These are phyloP conservation scores for Anisogramma anomala DNA, from an alignment of 2,329 filamentous ascomycete genomes.

Conservation along the genomic window DNA sequence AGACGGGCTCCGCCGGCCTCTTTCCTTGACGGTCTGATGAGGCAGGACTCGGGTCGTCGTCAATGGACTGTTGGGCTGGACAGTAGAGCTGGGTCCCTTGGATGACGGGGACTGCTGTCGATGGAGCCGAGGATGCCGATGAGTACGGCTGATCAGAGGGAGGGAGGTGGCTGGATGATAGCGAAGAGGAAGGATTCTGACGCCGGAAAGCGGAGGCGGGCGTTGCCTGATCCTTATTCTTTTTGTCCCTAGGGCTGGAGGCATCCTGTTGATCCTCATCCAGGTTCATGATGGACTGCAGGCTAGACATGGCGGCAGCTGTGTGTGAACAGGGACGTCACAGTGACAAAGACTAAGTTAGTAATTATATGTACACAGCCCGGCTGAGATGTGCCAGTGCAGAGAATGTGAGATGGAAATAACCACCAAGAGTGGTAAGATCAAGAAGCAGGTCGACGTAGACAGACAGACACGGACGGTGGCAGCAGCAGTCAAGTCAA, in stretches of 20 bases:
- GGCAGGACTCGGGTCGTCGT: slow-evolving; percentile 18
- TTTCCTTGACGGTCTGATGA: slow-evolving; percentile 10
- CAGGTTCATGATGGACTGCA: slow-evolving; percentile 46
- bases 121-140: slow-evolving; percentile 17
- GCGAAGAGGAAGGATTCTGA: slow-evolving; percentile 26
- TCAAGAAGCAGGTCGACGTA: slow-evolving; percentile 16
- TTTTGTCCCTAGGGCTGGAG: slow-evolving; percentile 30
- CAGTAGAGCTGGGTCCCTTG: slow-evolving; percentile 13
- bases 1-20: slow-evolving; percentile 17
- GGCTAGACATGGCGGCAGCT: slow-evolving; percentile 38
- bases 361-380: slow-evolving; percentile 32
- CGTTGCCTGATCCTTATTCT: slow-evolving; percentile 30
- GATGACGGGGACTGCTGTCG: slow-evolving; percentile 21
- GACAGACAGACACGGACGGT: too few relatives aligned
- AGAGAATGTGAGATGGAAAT: slow-evolving; percentile 23
- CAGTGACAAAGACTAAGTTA: slow-evolving; percentile 30
- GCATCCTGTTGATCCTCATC: slow-evolving; percentile 36
- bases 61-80: slow-evolving; percentile 18
- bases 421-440: slow-evolving; percentile 21
- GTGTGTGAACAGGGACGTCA: slow-evolving; percentile 31
- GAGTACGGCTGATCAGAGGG: slow-evolving; percentile 23
- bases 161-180: slow-evolving; percentile 28
- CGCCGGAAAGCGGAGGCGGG: slow-evolving; percentile 24
- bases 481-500: slow-evolving; percentile 14
- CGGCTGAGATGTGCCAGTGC: slow-evolving; percentile 25